These are phyloP conservation scores for Aspergillus clavatus DNA, from an alignment of 2,329 filamentous ascomycete genomes.

Conservation along the genomic window DNA sequence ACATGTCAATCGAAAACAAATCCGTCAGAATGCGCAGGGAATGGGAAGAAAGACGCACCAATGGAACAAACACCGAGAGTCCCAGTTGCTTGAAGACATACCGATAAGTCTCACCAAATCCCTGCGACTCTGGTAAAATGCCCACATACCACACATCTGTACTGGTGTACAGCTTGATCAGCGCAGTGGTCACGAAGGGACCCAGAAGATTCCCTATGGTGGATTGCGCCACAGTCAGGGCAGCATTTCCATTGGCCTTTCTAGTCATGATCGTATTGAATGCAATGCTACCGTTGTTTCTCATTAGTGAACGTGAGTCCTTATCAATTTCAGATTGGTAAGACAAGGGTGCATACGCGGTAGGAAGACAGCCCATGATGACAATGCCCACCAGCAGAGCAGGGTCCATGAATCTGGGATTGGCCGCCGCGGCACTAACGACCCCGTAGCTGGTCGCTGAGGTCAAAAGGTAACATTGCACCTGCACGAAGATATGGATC, in stretches of 20 bases:
- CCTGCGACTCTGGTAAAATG: slow-evolving; percentile 41
- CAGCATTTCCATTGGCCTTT: slow-evolving; percentile 59
- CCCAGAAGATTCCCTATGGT: slow-evolving; percentile 61
- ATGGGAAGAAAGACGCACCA: slow-evolving; percentile 27
- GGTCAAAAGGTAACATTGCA: slow-evolving; percentile 58
- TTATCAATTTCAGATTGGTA: neutral
- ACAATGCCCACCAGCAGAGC: slow-evolving; percentile 60
- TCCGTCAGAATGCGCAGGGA: neutral
- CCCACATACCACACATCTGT: slow-evolving; percentile 48
- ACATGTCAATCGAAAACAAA: neutral
- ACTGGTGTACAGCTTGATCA: slow-evolving; percentile 59
- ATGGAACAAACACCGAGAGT: slow-evolving; percentile 57
- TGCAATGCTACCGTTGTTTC: slow-evolving; percentile 41
- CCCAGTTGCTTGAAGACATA: slow-evolving; percentile 61
- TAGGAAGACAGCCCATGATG: slow-evolving; percentile 57
- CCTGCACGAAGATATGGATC: slow-evolving; percentile 58
- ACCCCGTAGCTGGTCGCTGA: slow-evolving; percentile 54
- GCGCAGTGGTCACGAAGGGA: slow-evolving; percentile 56
- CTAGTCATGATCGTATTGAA: slow-evolving; percentile 62
- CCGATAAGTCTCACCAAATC: slow-evolving; percentile 51
- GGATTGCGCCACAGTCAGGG: slow-evolving; percentile 58
- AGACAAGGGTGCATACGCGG: slow-evolving; percentile 39
- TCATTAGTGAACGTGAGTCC: neutral
- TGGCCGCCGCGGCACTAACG: slow-evolving; percentile 42
- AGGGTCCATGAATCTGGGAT: slow-evolving; percentile 50